A percentile compares a stretch with the other conserved stretches of the same genome.
Evolutionary conservation across 148 eudicot species (phyloP).

Genomic region (Rhododendron vialii): DNA sequence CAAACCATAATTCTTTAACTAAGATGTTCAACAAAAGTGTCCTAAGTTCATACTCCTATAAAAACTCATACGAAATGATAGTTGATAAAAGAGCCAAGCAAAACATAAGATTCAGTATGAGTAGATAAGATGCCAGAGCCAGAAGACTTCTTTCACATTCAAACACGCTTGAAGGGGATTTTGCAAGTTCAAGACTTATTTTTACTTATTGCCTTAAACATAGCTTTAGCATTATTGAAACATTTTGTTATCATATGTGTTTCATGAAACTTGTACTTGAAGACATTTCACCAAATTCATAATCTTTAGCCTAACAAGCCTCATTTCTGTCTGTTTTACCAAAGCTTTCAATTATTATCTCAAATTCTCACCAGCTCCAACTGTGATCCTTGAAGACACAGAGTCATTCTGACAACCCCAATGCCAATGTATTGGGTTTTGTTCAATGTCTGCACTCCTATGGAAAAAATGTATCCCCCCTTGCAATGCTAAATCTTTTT

Average conservation of each 20-base stretch:
- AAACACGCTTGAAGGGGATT: not conserved
- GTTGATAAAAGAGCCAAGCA: not conserved
- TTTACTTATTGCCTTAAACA: not conserved
- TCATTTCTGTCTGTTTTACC: not conserved
- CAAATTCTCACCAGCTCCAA: not conserved
- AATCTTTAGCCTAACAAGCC: not conserved
- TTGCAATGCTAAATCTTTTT: not conserved
- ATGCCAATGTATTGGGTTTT: not conserved
- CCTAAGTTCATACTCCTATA: not conserved
- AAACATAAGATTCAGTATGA: not conserved
- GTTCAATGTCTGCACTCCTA: not conserved
- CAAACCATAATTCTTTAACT: not conserved
- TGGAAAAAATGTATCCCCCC: not conserved
- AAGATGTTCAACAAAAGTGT: not conserved
- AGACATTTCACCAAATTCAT: not conserved
- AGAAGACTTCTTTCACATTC: not conserved
- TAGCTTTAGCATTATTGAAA: not conserved
- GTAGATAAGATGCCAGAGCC: not conserved
- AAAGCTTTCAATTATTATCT: not conserved
- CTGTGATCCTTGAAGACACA: not conserved
- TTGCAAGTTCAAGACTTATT: not conserved
- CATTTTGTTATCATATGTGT: not conserved
- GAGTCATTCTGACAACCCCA: not conserved
- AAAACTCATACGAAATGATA: not conserved
- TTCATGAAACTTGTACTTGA: not conserved